Conservation (phyloP, 257 asterid genomes). For the Penstemon eatonii region DNA sequence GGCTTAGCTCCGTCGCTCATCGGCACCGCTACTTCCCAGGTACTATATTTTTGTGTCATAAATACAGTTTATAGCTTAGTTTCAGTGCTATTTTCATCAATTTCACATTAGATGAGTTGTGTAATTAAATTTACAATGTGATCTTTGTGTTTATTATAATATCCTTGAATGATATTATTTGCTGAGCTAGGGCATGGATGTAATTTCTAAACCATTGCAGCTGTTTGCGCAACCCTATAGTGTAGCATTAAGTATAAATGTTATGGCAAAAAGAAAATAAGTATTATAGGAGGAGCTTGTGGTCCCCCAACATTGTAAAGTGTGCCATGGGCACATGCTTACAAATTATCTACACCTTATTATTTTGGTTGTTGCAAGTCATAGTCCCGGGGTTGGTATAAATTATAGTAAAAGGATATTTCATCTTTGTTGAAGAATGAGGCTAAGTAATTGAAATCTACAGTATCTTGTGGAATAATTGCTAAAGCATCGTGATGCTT, state of each 20-base stretch:
- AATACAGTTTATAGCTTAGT: background rate
- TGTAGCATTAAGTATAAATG: constrained; percentile 10
- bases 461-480: background rate
- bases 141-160: background rate
- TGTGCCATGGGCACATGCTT: constrained; percentile 42
- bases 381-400: constrained; percentile 19
- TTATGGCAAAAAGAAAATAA: background rate
- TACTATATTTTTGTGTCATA: constrained; percentile 16
- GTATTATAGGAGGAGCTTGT: constrained; percentile 25
- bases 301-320: constrained; percentile 49
- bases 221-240: constrained; percentile 26
- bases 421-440: constrained; percentile 16
- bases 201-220: background rate
- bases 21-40: constrained; percentile 98
- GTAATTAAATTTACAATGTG: background rate
- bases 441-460: constrained; percentile 2
- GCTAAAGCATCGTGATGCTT: background rate
- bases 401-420: constrained; percentile 1
- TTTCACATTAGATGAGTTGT: background rate
- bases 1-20: constrained; percentile 87
- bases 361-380: constrained; percentile 28
- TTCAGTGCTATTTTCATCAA: background rate
- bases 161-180: constrained; percentile 2
- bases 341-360: constrained; percentile 28
- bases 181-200: constrained; percentile 13